Evolutionary conservation across 768 basidiomycete species (phyloP).

Genomic region (Lactarius hatsudake): DNA sequence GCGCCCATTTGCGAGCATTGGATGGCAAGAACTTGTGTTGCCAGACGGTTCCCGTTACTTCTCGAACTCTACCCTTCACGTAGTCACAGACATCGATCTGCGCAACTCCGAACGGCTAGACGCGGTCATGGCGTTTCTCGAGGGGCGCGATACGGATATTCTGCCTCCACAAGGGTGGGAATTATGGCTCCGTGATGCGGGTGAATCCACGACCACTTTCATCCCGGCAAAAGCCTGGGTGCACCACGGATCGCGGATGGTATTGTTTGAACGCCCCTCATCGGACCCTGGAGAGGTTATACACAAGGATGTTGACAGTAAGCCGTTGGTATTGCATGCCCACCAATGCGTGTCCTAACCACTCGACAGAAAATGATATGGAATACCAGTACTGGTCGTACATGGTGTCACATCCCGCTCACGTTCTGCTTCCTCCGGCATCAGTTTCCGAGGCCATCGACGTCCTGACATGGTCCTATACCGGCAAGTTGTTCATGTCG

Average conservation of each 20-base stretch:
- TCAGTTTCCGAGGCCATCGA: slow-evolving; percentile 71
- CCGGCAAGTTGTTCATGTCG: slow-evolving; percentile 43
- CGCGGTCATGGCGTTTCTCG: slow-evolving; percentile 47
- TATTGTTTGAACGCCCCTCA: slow-evolving; percentile 46
- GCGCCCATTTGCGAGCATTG: slow-evolving; percentile 44
- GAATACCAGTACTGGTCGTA: slow-evolving; percentile 83
- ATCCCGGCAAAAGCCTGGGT: slow-evolving; percentile 56
- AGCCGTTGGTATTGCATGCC: slow-evolving; percentile 27
- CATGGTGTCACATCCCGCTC: slow-evolving; percentile 76
- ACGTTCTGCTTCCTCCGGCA: slow-evolving; percentile 52
- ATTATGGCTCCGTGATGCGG: slow-evolving; percentile 57
- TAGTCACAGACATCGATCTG: slow-evolving; percentile 72
- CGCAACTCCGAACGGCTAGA: slow-evolving; percentile 51
- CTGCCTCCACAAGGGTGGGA: slow-evolving; percentile 47
- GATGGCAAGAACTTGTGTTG: slow-evolving; percentile 76
- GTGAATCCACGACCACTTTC: slow-evolving; percentile 35
- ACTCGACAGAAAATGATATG: slow-evolving; percentile 57
- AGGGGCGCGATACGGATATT: slow-evolving; percentile 34
- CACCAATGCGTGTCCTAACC: background rate
- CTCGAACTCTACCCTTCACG: slow-evolving; percentile 55
- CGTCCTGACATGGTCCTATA: slow-evolving; percentile 76
- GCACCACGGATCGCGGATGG: slow-evolving; percentile 56
- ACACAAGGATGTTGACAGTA: slow-evolving; percentile 42
- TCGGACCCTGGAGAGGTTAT: slow-evolving; percentile 29
- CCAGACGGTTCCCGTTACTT: slow-evolving; percentile 73